These are phyloP conservation scores for Cyclocybe aegerita DNA, from an alignment of 768 basidiomycete species.

Conservation along the genomic window DNA sequence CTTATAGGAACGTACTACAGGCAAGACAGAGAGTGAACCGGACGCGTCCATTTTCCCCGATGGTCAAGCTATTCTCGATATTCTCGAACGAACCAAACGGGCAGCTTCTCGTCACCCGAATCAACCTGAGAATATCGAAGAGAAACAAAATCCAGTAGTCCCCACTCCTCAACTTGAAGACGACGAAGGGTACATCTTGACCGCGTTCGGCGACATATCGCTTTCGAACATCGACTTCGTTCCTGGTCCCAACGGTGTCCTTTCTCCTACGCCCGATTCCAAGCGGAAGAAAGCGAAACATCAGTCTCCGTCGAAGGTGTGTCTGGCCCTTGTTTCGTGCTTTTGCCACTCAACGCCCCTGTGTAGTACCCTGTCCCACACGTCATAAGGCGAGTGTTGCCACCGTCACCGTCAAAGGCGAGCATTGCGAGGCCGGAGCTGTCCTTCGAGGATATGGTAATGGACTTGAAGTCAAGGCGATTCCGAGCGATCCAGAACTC, in stretches of 20 bases:
- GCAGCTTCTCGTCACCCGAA: too few species aligned
- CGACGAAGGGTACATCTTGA: constrained; percentile 40
- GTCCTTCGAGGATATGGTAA: constrained; percentile 20
- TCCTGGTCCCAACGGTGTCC: constrained; percentile 25
- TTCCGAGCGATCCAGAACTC: background rate
- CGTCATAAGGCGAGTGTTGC: constrained; percentile 21
- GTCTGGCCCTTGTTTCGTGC: background rate
- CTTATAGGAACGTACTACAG: too few species aligned
- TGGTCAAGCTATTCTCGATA: too few species aligned
- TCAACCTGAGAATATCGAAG: background rate
- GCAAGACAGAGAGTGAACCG: too few species aligned
- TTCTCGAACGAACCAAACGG: too few species aligned
- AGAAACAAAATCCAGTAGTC: background rate
- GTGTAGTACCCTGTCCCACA: constrained; percentile 13
- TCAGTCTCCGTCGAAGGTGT: constrained; percentile 4
- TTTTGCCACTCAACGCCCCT: constrained; percentile 3
- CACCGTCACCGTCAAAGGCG: constrained; percentile 20
- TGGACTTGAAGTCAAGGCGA: constrained; percentile 8
- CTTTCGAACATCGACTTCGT: constrained; percentile 34
- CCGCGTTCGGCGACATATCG: constrained; percentile 46
- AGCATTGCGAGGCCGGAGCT: constrained; percentile 9
- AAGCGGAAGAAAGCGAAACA: constrained; percentile 7
- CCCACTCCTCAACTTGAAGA: constrained; percentile 16
- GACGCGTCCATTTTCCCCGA: too few species aligned
- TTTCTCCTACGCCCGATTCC: constrained; percentile 13